A percentile compares a stretch with the other conserved stretches of the same genome.
phyloP scores from a whole-genome alignment of 2,329 filamentous ascomycete genomes.

The Penicillium verrucosum region DNA sequence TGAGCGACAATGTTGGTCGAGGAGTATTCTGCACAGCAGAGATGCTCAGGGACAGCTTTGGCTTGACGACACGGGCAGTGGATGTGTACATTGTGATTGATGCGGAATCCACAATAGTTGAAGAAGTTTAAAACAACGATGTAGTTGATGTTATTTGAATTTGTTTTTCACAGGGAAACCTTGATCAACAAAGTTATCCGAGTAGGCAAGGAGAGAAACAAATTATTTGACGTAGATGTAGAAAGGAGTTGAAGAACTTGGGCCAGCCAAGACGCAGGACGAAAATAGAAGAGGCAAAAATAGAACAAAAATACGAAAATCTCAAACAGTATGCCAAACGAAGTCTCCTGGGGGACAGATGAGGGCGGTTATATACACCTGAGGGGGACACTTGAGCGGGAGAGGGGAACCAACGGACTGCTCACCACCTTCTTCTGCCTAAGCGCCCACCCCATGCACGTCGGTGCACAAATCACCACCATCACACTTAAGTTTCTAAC shows the following conservation, averaged over 20 bases:
- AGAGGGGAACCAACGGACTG: slow-evolving; percentile 3
- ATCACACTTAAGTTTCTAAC: slow-evolving; percentile 22
- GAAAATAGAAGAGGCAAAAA: slow-evolving; percentile 36
- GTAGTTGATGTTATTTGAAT: background rate
- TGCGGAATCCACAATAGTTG: background rate
- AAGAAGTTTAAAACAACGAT: slow-evolving; percentile 5
- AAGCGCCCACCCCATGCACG: slow-evolving; percentile 24
- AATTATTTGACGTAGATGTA: slow-evolving; percentile 19
- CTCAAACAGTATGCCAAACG: slow-evolving; percentile 32
- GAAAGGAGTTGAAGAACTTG: slow-evolving; percentile 31
- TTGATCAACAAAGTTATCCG: slow-evolving; percentile 37
- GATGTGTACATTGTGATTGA: slow-evolving; percentile 40
- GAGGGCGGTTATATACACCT: slow-evolving; percentile 37
- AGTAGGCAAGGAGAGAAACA: slow-evolving; percentile 5
- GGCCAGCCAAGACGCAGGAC: slow-evolving; percentile 44
- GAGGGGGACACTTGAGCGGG: background rate
- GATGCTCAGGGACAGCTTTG: slow-evolving; percentile 49
- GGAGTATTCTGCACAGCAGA: slow-evolving; percentile 35
- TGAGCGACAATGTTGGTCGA: slow-evolving; percentile 42
- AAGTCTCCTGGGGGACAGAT: slow-evolving; percentile 8
- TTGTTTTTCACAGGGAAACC: slow-evolving; percentile 16
- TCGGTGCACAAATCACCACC: slow-evolving; percentile 18
- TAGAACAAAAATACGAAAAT: slow-evolving; percentile 29
- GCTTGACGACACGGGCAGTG: slow-evolving; percentile 40
- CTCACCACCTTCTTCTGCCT: slow-evolving; percentile 2